A percentile compares a stretch with the other conserved stretches of the same genome.
These are phyloP conservation scores for Gliomastix tumulicola DNA, from an alignment of 2,329 filamentous ascomycete species.

Conservation along the genomic window DNA sequence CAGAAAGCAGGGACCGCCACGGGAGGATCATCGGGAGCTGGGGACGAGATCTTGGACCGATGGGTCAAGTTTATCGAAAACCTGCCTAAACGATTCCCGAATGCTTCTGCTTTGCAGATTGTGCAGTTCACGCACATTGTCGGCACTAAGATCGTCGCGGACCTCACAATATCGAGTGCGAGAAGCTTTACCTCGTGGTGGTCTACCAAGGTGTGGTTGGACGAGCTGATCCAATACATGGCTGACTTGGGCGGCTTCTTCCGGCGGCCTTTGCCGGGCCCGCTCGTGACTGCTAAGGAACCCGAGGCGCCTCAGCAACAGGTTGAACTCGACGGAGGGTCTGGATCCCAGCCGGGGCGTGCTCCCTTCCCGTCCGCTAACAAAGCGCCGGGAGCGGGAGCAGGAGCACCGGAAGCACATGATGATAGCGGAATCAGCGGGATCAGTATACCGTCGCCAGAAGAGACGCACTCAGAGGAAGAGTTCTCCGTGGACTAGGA, in stretches of 20 bases:
- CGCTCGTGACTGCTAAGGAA: conserved; percentile 14
- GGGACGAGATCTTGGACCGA: conserved; percentile 40
- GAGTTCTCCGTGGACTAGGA: conserved; percentile 56
- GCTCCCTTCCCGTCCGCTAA: conserved; percentile 41
- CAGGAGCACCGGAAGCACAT: conserved; percentile 33
- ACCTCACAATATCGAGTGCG: conserved; percentile 71
- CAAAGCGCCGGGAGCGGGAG: conserved; percentile 21
- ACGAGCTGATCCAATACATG: conserved; percentile 89
- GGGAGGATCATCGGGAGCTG: not conserved
- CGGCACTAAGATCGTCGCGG: conserved; percentile 70
- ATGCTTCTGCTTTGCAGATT: conserved; percentile 64
- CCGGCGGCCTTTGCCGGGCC: not conserved
- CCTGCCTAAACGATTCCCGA: conserved; percentile 65
- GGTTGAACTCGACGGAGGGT: conserved; percentile 2
- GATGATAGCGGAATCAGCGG: conserved; percentile 76
- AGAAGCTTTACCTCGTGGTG: conserved; percentile 87
- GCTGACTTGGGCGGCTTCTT: conserved; percentile 89
- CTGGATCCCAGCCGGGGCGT: conserved; percentile 39
- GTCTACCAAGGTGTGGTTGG: conserved; percentile 92
- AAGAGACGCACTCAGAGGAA: no score
- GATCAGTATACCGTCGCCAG: conserved; percentile 63
- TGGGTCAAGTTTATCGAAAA: conserved; percentile 69
- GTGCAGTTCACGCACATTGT: conserved; percentile 71
- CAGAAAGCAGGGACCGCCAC: no score
- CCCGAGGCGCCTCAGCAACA: conserved; percentile 8